Percentiles rank a stretch among this genome's conserved stretches.
phyloP scores from a whole-genome alignment of 768 basidiomycete species.

The Trametes gibbosa region DNA sequence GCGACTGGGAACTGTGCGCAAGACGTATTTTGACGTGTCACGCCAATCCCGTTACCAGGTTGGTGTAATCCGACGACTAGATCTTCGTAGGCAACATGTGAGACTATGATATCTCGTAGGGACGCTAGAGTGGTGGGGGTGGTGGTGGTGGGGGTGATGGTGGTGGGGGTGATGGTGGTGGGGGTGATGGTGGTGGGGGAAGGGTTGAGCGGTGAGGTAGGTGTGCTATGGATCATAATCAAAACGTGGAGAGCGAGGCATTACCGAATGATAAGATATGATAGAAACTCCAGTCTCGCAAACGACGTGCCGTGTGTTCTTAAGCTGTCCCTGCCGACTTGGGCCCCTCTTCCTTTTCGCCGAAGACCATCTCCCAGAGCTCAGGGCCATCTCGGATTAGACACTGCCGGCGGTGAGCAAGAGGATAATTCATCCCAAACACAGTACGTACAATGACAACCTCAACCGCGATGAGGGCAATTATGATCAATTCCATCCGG shows the following conservation, averaged over 20 bases:
- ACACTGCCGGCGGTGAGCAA: constrained; percentile 41
- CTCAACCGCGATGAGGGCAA: constrained; percentile 90
- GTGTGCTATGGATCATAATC: background rate
- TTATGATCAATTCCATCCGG: constrained; percentile 95
- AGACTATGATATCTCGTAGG: too few relatives aligned
- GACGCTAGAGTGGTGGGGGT: too few relatives aligned
- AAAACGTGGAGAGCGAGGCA: background rate
- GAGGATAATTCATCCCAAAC: background rate
- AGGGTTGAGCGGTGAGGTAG: constrained; percentile 3
- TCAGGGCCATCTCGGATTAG: constrained; percentile 79
- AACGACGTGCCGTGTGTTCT: too few relatives aligned
- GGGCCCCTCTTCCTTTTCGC: constrained; percentile 10
- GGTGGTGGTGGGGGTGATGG: too few relatives aligned
- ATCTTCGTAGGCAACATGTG: too few relatives aligned
- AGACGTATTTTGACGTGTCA: too few relatives aligned
- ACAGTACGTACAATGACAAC: constrained; percentile 73
- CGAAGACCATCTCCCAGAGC: constrained; percentile 49
- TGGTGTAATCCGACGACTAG: too few relatives aligned
- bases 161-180: too few relatives aligned
- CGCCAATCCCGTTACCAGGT: too few relatives aligned
- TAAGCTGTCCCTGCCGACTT: background rate
- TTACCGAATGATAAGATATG: background rate
- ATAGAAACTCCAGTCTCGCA: background rate
- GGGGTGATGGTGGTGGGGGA: too few relatives aligned
- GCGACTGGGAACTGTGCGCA: too few relatives aligned